Base-by-base conservation (phyloP, 306 rosid genomes). In the Cicer bijugum region DNA sequence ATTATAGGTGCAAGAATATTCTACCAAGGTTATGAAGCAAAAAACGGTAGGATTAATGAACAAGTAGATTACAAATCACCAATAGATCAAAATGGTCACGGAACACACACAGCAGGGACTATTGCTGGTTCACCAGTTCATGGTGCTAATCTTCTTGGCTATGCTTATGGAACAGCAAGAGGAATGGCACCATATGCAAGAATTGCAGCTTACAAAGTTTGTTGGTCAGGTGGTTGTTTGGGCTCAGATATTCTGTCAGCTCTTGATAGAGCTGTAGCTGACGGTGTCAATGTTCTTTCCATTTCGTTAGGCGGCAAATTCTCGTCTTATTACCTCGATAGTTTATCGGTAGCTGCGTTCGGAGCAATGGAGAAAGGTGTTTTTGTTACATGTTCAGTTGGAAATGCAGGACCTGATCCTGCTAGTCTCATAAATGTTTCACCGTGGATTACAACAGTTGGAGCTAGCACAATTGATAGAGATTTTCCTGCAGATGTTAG, bases 151-250 rank as follows among this genome's bases (percentile, higher is more conserved):
- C 91, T 94, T 20, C 68, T 87, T 0, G 97, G 95, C 8, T 89
- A 91, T 79, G 99, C 96, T 39, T 72, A 74, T 59, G 99, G 99
- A 33, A 94, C 91, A 0, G 99, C 99, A 0, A 84, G 99, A 75
- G 99, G 99, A 44, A 91, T 94, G 99, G 91, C 97, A 9, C 95
- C 96, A 12, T 88, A 87, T 0, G 97, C 99, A 7, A 87, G 99
- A 78, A 78, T 94, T 62, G 96, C 96, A 1, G 95, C 86, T 9
- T 94, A 94, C 52, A 91, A 94, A 69, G 99, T 94, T 3, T 94
- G 99, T 81, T 94, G 99, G 99, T 59, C 44, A 5, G 96, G 99
- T 6, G 97, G 97, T 4, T 94, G 99, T 45, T 89, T 94, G 85
- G 91, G 99, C 86, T 94, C 99, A 8, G 99, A 94, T 46, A 91